Evolutionary conservation across 75 land plant species (phyloP).

Genomic region (Sequoia sempervirens): DNA sequence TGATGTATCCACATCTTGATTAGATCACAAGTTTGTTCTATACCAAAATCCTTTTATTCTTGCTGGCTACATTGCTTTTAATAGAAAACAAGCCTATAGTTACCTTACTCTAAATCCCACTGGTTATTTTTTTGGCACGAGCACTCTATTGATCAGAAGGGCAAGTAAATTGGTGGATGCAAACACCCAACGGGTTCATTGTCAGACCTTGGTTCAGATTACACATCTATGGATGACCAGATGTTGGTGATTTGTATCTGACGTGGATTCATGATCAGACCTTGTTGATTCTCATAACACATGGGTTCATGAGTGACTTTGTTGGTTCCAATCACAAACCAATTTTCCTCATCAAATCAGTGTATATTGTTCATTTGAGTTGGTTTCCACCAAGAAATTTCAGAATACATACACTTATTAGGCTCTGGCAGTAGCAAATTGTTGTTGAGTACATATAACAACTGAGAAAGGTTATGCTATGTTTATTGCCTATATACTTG

Average conservation of each 20-base stretch:
- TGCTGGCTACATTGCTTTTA: conserved; percentile 6
- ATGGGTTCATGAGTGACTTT: conserved; percentile 38
- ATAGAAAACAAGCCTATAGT: conserved; percentile 22
- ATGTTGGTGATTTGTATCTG: not conserved
- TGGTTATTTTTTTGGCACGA: conserved; percentile 38
- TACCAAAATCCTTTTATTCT: too few relatives aligned
- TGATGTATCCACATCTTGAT: too few relatives aligned
- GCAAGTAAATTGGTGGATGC: conserved; percentile 30
- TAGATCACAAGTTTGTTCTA: too few relatives aligned
- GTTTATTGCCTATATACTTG: too few relatives aligned
- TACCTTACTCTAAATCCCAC: conserved; percentile 16
- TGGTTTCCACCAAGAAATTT: conserved; percentile 27
- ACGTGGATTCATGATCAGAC: not conserved
- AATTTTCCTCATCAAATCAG: conserved; percentile 39
- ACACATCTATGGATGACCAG: not conserved
- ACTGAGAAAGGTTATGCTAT: conserved; percentile 12
- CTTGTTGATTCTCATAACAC: conserved; percentile 7
- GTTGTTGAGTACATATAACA: conserved; percentile 25
- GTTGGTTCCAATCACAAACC: conserved; percentile 15
- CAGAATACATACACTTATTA: conserved; percentile 44
- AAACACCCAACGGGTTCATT: conserved; percentile 12
- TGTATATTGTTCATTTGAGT: conserved; percentile 31
- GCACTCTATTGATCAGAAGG: conserved; percentile 11
- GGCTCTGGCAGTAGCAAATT: conserved; percentile 39
- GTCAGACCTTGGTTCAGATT: conserved; percentile 47